Evolutionary conservation across 73 alveolate species (phyloP).

Genomic region (Tetrahymena borealis): DNA sequence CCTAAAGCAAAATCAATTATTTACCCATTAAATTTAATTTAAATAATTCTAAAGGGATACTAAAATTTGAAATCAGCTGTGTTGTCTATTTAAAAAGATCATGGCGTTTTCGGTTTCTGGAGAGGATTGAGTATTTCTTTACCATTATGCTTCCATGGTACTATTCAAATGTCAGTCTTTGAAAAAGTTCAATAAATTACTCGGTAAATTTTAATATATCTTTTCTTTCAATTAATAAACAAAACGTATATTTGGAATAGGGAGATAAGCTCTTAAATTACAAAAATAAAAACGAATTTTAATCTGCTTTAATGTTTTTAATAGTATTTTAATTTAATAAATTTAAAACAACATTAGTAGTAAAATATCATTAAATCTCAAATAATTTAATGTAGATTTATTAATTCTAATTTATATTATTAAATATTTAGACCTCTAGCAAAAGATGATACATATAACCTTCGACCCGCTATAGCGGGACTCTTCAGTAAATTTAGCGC

Average conservation of each 20-base stretch:
- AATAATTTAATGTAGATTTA: not conserved
- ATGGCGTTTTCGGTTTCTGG: not conserved
- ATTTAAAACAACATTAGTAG: too few relatives aligned
- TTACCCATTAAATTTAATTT: too few relatives aligned
- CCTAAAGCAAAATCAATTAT: not conserved
- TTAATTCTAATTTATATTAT: not conserved
- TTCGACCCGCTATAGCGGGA: conserved; percentile 3
- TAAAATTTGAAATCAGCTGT: not conserved
- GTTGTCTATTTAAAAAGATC: not conserved
- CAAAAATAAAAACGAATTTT: not conserved
- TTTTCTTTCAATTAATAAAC: not conserved
- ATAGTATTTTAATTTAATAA: too few relatives aligned
- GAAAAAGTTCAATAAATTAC: not conserved
- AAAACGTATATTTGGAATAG: not conserved
- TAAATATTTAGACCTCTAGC: not conserved
- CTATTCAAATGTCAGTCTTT: not conserved
- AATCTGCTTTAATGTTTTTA: too few relatives aligned
- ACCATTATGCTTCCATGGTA: not conserved
- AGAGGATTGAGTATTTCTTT: not conserved
- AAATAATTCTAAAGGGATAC: not conserved
- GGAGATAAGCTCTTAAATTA: not conserved
- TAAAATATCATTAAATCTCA: too few relatives aligned
- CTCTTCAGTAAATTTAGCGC: not conserved
- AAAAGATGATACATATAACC: not conserved
- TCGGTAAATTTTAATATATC: not conserved